Percentiles rank a stretch among this genome's conserved stretches.
Conservation (phyloP, 1,284 basidiomycete genomes). For the Ganoderma sp. region DNA sequence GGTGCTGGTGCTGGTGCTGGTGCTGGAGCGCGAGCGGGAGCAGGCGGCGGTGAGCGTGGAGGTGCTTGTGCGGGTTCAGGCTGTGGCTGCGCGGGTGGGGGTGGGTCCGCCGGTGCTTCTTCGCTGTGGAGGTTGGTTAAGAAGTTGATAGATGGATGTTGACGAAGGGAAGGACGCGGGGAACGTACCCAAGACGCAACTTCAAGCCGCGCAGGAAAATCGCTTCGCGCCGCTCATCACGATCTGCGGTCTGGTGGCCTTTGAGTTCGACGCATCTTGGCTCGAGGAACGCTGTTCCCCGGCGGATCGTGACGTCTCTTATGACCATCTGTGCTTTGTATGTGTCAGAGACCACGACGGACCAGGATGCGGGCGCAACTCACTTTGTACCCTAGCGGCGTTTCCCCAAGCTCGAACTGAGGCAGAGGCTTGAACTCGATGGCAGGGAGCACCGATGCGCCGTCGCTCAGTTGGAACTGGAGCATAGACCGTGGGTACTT, state of each 20-base stretch:
- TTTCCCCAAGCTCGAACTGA: slow-evolving; percentile 65
- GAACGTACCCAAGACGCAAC: slow-evolving; percentile 63
- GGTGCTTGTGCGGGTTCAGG: slow-evolving; percentile 20
- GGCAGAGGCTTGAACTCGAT: slow-evolving; percentile 71
- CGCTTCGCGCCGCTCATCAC: slow-evolving; percentile 56
- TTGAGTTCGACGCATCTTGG: slow-evolving; percentile 62
- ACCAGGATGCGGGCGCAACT: slow-evolving; percentile 20
- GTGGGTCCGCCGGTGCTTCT: slow-evolving; percentile 23
- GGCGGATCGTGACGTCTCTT: slow-evolving; percentile 63
- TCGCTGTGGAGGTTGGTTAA: slow-evolving; percentile 3
- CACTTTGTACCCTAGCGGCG: slow-evolving; percentile 77
- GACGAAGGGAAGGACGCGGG: not conserved
- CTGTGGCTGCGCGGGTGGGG: slow-evolving; percentile 13
- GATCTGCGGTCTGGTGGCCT: slow-evolving; percentile 63
- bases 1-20: slow-evolving; percentile 5
- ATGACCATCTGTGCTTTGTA: slow-evolving; percentile 59
- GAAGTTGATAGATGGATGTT: not conserved
- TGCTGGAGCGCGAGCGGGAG: slow-evolving; percentile 14
- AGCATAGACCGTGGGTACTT: slow-evolving; percentile 77
- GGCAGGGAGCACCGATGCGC: slow-evolving; percentile 61
- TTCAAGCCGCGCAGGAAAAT: slow-evolving; percentile 64
- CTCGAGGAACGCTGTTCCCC: slow-evolving; percentile 72
- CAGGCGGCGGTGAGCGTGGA: slow-evolving; percentile 5
- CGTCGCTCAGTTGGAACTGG: slow-evolving; percentile 70
- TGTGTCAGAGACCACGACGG: not conserved